These are phyloP conservation scores for Nadsonia fulvescens DNA, from an alignment of 805 yeast species.

Conservation along the genomic window DNA sequence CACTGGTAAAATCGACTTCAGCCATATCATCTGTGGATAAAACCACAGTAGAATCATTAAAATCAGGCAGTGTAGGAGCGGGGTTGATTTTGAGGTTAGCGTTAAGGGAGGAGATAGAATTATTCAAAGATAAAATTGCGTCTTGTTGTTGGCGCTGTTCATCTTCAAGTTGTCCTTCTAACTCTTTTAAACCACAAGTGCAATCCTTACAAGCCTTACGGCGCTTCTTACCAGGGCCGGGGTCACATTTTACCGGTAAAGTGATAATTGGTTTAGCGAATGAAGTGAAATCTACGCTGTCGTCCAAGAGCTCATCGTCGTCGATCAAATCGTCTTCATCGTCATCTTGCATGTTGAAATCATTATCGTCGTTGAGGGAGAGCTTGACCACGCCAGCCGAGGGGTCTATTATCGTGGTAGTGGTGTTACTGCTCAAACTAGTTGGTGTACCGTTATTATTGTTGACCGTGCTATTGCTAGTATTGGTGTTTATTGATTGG, in stretches of 20 bases:
- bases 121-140: too few species aligned
- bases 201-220: conserved; percentile 96
- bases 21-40: conserved; percentile 55
- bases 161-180: conserved; percentile 34
- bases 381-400: conserved; percentile 24
- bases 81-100: too few species aligned
- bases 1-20: conserved; percentile 89
- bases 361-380: conserved; percentile 24
- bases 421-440: conserved; percentile 27
- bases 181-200: conserved; percentile 87
- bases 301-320: conserved; percentile 36
- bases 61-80: too few species aligned
- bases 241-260: conserved; percentile 42
- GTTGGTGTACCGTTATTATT: conserved; percentile 14
- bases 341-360: too few species aligned
- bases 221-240: conserved; percentile 32
- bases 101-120: too few species aligned
- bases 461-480: conserved; percentile 8
- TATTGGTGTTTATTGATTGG: conserved; percentile 18
- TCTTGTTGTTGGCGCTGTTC: conserved; percentile 30
- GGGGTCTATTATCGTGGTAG: conserved; percentile 20
- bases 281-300: conserved; percentile 17
- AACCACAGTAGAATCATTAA: conserved; percentile 28
- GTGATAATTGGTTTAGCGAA: conserved; percentile 23
- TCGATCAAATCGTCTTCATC: conserved; percentile 35